Evolutionary conservation across 1,139 yeast species (phyloP).

Genomic region (Pichia sp.): DNA sequence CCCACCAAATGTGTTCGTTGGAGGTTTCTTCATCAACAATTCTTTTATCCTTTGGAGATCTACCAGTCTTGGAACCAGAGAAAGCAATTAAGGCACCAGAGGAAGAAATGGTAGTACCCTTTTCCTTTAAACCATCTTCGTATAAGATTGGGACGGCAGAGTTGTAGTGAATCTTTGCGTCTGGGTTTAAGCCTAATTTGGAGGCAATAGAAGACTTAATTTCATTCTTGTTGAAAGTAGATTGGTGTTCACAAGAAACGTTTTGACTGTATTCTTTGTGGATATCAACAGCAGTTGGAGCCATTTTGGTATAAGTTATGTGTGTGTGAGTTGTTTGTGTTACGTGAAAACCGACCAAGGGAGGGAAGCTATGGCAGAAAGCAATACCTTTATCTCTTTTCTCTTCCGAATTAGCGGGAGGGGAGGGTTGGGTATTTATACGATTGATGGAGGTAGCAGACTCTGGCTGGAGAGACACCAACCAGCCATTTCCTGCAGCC

Average conservation of each 20-base stretch:
- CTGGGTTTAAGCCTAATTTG: constrained; percentile 41
- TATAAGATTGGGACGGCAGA: constrained; percentile 92
- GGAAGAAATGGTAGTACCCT: constrained; percentile 88
- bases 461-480: no score
- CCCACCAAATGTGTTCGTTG: constrained; percentile 94
- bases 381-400: no score
- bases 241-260: constrained; percentile 24
- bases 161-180: constrained; percentile 69
- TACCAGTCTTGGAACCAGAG: constrained; percentile 95
- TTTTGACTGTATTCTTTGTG: constrained; percentile 30
- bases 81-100: constrained; percentile 96
- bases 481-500: no score
- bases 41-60: constrained; percentile 98
- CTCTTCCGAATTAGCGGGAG: no score
- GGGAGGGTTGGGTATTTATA: no score
- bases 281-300: constrained; percentile 38
- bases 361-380: no score
- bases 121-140: constrained; percentile 92
- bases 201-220: constrained; percentile 32
- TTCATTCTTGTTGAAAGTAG: constrained; percentile 26
- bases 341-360: no score
- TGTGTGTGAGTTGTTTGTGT: no score
- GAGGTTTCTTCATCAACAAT: constrained; percentile 94
- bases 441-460: no score
- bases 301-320: constrained; percentile 30